Evolutionary conservation across 2,329 filamentous ascomycete genomes (phyloP).

Genomic region (Coniella vitis): DNA sequence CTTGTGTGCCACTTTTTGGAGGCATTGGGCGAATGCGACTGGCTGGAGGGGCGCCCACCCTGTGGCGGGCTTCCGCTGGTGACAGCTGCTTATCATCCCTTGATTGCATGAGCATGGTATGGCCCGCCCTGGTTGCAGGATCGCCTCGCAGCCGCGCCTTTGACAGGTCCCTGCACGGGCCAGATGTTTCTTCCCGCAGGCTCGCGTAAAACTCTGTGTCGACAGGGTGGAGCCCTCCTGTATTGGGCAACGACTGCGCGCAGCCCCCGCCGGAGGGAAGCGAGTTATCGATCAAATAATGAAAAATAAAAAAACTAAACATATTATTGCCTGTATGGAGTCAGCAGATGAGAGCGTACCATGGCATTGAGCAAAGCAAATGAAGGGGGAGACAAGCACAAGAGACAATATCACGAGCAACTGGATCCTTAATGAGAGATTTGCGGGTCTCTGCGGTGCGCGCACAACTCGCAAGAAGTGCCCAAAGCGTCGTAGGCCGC

Average conservation of each 20-base stretch:
- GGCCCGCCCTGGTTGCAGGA: conserved; percentile 5
- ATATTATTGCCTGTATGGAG: too few relatives aligned
- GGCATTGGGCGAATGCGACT: conserved; percentile 2
- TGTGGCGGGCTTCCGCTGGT: conserved; percentile 10
- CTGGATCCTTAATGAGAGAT: too few relatives aligned
- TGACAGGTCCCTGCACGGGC: conserved; percentile 13
- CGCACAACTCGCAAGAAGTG: too few relatives aligned
- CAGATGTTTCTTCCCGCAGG: conserved; percentile 1
- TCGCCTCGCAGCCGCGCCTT: conserved; percentile 4
- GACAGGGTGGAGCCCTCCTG: background rate
- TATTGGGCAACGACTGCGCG: background rate
- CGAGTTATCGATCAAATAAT: too few relatives aligned
- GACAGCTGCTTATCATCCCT: conserved; percentile 13
- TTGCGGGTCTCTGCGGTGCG: too few relatives aligned
- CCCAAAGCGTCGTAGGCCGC: too few relatives aligned
- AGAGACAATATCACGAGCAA: too few relatives aligned
- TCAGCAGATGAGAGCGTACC: too few relatives aligned
- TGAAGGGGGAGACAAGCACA: too few relatives aligned
- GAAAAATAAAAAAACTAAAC: too few relatives aligned
- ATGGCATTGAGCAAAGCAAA: too few relatives aligned
- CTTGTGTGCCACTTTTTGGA: background rate
- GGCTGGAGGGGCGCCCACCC: background rate
- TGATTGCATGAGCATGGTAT: conserved; percentile 14
- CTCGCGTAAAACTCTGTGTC: background rate
- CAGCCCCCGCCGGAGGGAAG: too few relatives aligned